phyloP scores from a whole-genome alignment of 179 eudicot species.

The Dionaea muscipula region DNA sequence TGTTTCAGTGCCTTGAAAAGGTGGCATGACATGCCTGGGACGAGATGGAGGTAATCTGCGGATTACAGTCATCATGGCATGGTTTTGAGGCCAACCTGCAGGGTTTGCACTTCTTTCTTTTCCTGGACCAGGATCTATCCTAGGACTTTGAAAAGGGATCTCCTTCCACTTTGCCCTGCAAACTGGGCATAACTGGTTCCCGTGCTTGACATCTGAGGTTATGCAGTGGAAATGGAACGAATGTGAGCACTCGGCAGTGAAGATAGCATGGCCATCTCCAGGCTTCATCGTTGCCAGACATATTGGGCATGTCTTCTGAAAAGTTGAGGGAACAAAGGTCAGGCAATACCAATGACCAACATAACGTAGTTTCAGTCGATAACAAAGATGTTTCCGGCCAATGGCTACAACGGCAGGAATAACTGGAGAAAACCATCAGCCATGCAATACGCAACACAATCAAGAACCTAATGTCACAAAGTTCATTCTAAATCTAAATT shows the following conservation, averaged over 20 bases:
- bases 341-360: not conserved
- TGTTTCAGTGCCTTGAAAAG: conserved; percentile 34
- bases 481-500: no score
- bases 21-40: conserved; percentile 18
- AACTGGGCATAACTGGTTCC: conserved; percentile 53
- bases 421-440: no score
- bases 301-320: conserved; percentile 49
- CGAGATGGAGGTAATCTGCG: conserved; percentile 29
- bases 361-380: not conserved
- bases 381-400: not conserved
- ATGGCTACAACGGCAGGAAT: not conserved
- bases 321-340: not conserved
- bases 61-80: conserved; percentile 28
- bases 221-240: conserved; percentile 66
- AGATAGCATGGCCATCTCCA: conserved; percentile 58
- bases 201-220: conserved; percentile 50
- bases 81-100: conserved; percentile 24
- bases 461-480: no score
- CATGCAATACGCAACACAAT: no score
- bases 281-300: conserved; percentile 45
- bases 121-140: conserved; percentile 11
- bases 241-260: conserved; percentile 68
- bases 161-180: conserved; percentile 67
- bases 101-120: conserved; percentile 15
- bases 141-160: conserved; percentile 40